phyloP scores from a whole-genome alignment of 148 eudicot genomes.

The Mesembryanthemum crystallinum region DNA sequence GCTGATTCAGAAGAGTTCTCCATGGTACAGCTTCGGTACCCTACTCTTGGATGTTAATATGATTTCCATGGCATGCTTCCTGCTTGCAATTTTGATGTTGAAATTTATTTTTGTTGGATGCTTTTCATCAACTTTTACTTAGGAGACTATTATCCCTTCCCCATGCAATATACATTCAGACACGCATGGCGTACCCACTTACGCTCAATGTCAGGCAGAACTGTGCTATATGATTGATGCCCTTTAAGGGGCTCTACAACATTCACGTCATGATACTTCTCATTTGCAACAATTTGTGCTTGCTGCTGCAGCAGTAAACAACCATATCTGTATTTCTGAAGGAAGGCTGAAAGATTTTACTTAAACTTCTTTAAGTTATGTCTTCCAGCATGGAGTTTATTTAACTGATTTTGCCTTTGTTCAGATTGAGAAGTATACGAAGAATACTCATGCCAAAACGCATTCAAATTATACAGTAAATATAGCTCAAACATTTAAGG shows the following conservation, averaged over 20 bases:
- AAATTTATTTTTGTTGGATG: neutral
- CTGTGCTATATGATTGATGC: no score
- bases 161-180: neutral
- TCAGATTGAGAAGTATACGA: conserved; percentile 70
- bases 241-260: neutral
- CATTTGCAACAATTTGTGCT: neutral
- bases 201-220: no score
- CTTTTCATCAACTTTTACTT: neutral
- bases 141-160: neutral
- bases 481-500: conserved; percentile 71
- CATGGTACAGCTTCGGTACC: conserved; percentile 46
- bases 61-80: neutral
- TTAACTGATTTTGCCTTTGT: neutral
- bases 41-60: neutral
- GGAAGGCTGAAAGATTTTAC: neutral
- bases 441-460: conserved; percentile 93
- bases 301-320: neutral
- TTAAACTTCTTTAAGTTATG: neutral
- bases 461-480: conserved; percentile 77
- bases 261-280: neutral
- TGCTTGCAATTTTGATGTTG: neutral
- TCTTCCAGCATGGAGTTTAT: neutral
- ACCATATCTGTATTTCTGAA: neutral
- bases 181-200: no score
- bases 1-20: conserved; percentile 68